Evolutionary conservation across 140 eudicot species (phyloP).

Genomic region (Ambrosia hybrid): DNA sequence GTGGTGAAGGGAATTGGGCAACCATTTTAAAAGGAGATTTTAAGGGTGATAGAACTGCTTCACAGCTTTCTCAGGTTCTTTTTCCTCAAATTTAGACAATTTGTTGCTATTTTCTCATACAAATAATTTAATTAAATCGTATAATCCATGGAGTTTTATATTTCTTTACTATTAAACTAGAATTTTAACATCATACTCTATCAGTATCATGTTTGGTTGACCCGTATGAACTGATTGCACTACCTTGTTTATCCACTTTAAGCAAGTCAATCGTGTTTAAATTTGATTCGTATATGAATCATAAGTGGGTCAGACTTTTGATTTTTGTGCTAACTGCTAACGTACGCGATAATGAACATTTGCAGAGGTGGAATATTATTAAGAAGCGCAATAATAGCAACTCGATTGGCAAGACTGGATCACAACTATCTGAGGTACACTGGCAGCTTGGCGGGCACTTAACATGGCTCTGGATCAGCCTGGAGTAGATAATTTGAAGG

Average conservation of each 20-base stretch:
- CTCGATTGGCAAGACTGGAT: constrained; percentile 47
- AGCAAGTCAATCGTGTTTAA: no score
- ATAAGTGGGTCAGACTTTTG: constrained; percentile 4
- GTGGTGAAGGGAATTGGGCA: constrained; percentile 94
- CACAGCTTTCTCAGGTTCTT: constrained; percentile 84
- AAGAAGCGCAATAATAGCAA: constrained; percentile 58
- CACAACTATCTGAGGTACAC: constrained; percentile 69
- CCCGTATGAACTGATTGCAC: no score
- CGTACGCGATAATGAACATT: constrained; percentile 22
- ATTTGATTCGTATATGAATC: not conserved
- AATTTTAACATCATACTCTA: no score
- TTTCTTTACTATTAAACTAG: no score
- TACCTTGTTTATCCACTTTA: no score
- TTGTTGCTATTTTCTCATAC: no score
- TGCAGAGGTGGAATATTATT: constrained; percentile 85
- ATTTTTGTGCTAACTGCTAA: constrained; percentile 12
- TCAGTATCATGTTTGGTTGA: no score
- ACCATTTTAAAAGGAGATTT: constrained; percentile 66
- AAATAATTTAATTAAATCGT: no score
- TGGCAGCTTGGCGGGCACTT: constrained; percentile 74
- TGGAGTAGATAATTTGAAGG: constrained; percentile 45
- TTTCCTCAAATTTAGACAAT: not conserved
- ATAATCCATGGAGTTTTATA: no score
- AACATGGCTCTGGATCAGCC: constrained; percentile 65
- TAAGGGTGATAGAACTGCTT: constrained; percentile 73